A percentile compares a stretch with the other conserved stretches of the same genome.
phyloP scores from a whole-genome alignment of 345 rosid genomes.

The Euphorbia pulcherrima region DNA sequence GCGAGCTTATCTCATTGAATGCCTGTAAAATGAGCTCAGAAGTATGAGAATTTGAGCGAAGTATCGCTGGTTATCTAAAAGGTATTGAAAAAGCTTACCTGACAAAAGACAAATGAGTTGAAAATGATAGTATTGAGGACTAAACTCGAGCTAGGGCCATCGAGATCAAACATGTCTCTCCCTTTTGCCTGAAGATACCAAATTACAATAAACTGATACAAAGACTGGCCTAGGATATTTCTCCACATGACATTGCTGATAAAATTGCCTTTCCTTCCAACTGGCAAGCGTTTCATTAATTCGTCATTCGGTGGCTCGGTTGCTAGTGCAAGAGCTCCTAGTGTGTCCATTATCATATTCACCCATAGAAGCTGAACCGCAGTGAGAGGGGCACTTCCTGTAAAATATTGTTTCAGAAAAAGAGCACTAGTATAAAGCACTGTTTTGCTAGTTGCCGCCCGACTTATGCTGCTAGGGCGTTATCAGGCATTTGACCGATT shows the following conservation, averaged over 20 bases:
- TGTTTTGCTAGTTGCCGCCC: too few relatives aligned
- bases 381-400: conserved; percentile 33
- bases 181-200: conserved; percentile 33
- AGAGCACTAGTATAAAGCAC: conserved; percentile 6
- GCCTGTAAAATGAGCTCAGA: conserved; percentile 21
- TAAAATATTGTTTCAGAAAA: conserved; percentile 1
- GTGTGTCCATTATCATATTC: conserved; percentile 35
- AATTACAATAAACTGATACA: conserved; percentile 40
- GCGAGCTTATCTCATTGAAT: conserved; percentile 36
- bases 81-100: conserved; percentile 42
- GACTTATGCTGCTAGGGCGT: too few relatives aligned
- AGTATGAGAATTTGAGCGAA: background rate
- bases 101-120: conserved; percentile 38
- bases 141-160: conserved; percentile 47
- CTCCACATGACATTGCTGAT: conserved; percentile 95
- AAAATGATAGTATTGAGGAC: conserved; percentile 30
- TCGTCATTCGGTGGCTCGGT: conserved; percentile 35
- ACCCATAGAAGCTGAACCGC: conserved; percentile 38
- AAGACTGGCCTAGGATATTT: conserved; percentile 79
- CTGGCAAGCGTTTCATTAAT: conserved; percentile 30
- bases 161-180: conserved; percentile 19
- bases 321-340: conserved; percentile 36
- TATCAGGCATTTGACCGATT: too few relatives aligned
- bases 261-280: conserved; percentile 51
- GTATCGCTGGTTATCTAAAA: too few relatives aligned